Conservation (phyloP, 208 protist genomes). For the Wallacemonas sp. region DNA sequence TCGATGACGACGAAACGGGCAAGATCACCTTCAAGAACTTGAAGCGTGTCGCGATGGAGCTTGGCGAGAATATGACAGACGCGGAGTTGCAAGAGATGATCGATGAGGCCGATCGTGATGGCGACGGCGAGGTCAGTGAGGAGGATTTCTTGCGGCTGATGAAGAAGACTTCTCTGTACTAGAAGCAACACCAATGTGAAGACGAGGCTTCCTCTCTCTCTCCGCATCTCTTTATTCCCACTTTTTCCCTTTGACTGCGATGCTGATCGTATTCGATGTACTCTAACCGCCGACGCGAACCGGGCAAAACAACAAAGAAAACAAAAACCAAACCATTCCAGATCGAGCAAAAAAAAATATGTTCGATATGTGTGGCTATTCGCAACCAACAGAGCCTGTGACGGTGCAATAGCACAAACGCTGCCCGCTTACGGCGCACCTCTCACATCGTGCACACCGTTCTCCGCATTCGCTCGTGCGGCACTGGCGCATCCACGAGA, state of each 20-base stretch:
- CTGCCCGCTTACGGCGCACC: too few species aligned
- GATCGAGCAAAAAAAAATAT: not conserved
- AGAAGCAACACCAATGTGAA: too few species aligned
- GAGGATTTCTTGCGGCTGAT: slow-evolving; percentile 97
- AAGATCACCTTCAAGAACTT: slow-evolving; percentile 97
- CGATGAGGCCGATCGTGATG: slow-evolving; percentile 95
- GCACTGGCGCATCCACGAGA: too few species aligned
- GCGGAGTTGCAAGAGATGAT: slow-evolving; percentile 98
- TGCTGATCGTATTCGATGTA: too few species aligned
- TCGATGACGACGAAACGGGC: slow-evolving; percentile 95
- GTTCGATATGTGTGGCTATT: not conserved
- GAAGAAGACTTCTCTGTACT: slow-evolving; percentile 92
- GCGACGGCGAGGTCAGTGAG: slow-evolving; percentile 95
- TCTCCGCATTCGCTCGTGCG: too few species aligned
- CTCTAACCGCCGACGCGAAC: not conserved
- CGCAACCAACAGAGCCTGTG: too few species aligned
- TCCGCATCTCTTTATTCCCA: slow-evolving; percentile 16
- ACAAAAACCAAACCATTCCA: slow-evolving; percentile 21
- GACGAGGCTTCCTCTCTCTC: too few species aligned
- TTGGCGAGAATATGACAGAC: slow-evolving; percentile 97
- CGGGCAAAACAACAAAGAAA: slow-evolving; percentile 9
- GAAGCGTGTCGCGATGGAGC: slow-evolving; percentile 94
- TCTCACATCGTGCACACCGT: too few species aligned
- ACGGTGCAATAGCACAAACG: too few species aligned
- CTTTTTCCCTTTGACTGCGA: too few species aligned